These are phyloP conservation scores for Ophiostoma montium DNA, from an alignment of 2,329 filamentous ascomycete genomes.

Conservation along the genomic window DNA sequence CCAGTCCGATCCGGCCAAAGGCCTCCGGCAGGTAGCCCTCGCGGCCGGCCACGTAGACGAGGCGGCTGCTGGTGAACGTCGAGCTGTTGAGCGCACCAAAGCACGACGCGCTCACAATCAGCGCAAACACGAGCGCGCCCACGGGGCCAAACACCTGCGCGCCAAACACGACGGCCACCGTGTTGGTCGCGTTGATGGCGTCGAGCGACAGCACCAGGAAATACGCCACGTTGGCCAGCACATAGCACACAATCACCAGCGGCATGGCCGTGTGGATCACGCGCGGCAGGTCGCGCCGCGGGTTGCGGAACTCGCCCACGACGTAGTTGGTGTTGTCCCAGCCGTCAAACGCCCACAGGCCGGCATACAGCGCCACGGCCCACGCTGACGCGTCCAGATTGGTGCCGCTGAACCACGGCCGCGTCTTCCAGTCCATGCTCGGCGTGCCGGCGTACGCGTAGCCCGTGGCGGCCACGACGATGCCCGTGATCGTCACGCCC, in stretches of 20 bases:
- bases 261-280: slow-evolving; percentile 97
- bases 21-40: slow-evolving; percentile 81
- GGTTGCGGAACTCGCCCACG: slow-evolving; percentile 90
- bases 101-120: slow-evolving; percentile 82
- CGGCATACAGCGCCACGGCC: slow-evolving; percentile 89
- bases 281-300: slow-evolving; percentile 73
- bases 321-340: slow-evolving; percentile 99
- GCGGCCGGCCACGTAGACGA: slow-evolving; percentile 88
- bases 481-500: slow-evolving; percentile 72
- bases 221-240: slow-evolving; percentile 85
- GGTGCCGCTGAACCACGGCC: slow-evolving; percentile 80
- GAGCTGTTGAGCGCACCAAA: slow-evolving; percentile 91
- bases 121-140: slow-evolving; percentile 70
- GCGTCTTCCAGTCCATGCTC: slow-evolving; percentile 74
- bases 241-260: slow-evolving; percentile 77
- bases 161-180: slow-evolving; percentile 90
- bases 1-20: slow-evolving; percentile 71
- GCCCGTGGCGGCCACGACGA: slow-evolving; percentile 79
- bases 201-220: slow-evolving; percentile 79
- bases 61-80: slow-evolving; percentile 80
- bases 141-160: slow-evolving; percentile 74
- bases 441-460: slow-evolving; percentile 59
- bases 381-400: slow-evolving; percentile 67
- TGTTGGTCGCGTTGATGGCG: slow-evolving; percentile 76
- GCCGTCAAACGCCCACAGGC: slow-evolving; percentile 94